Evolutionary conservation across 2,329 filamentous ascomycete species (phyloP).

Genomic region (Calonectria montana): DNA sequence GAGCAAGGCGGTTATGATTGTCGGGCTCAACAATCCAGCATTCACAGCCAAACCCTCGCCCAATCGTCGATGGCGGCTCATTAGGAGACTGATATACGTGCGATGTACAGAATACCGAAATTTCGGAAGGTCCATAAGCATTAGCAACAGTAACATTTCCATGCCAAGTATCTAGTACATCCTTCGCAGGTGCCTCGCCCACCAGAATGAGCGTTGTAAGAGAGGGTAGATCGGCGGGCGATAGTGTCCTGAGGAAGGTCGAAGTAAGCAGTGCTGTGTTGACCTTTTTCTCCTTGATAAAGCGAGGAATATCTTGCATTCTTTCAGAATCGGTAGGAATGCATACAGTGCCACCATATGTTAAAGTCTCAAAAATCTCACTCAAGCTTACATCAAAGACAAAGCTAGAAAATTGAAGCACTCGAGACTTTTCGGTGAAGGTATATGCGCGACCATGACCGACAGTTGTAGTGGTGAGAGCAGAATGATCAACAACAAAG

Average conservation of each 20-base stretch:
- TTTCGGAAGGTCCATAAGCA: constrained; percentile 26
- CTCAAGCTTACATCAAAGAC: constrained; percentile 52
- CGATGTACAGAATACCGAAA: constrained; percentile 13
- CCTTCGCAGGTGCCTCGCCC: constrained; percentile 24
- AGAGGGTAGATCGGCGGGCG: background rate
- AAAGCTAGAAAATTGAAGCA: constrained; percentile 44
- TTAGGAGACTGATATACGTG: constrained; percentile 9
- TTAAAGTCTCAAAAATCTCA: constrained; percentile 53
- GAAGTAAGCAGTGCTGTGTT: background rate
- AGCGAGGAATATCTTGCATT: constrained; percentile 8
- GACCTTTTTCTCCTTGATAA: background rate
- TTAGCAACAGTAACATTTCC: constrained; percentile 17
- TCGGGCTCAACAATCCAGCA: constrained; percentile 12
- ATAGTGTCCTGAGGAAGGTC: background rate
- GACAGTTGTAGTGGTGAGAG: background rate
- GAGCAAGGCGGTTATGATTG: constrained; percentile 30
- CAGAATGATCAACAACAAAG: constrained; percentile 49
- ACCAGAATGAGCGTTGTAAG: constrained; percentile 17
- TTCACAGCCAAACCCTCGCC: background rate
- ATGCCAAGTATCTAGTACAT: constrained; percentile 21
- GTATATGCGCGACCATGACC: background rate
- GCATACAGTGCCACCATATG: constrained; percentile 52
- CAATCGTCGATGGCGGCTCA: background rate
- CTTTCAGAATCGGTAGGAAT: constrained; percentile 51
- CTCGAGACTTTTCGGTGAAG: constrained; percentile 11